Percentiles rank a stretch among this genome's conserved stretches.
Evolutionary conservation across 441 rosid genomes (phyloP).

Genomic region (Raphanus hybrid): DNA sequence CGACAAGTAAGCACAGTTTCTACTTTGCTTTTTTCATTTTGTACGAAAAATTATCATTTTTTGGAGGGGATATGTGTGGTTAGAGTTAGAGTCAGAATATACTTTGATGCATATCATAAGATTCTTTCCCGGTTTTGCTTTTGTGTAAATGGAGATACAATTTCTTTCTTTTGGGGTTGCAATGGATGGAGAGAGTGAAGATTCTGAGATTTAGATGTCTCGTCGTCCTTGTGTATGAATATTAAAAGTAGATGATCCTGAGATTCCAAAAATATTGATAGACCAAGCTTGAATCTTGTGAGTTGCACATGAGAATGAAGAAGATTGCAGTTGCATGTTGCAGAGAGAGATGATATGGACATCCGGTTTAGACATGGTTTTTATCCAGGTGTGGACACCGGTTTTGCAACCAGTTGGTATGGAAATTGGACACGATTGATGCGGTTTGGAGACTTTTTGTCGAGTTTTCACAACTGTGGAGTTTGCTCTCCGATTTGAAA

Average conservation of each 20-base stretch:
- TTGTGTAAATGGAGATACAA: conserved; percentile 30
- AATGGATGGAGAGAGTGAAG: conserved; percentile 13
- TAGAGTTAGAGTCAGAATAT: conserved; percentile 25
- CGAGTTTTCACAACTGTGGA: too few relatives aligned
- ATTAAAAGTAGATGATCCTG: neutral
- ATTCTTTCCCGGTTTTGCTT: conserved; percentile 17
- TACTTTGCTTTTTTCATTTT: conserved; percentile 11
- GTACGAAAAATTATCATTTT: neutral
- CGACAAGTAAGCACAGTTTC: conserved; percentile 36
- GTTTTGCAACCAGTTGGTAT: too few relatives aligned
- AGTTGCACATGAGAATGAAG: neutral
- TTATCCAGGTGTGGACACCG: too few relatives aligned
- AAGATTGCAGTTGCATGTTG: neutral
- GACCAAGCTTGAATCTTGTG: neutral
- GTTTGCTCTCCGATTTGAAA: too few relatives aligned
- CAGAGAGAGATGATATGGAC: neutral
- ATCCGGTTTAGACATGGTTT: neutral
- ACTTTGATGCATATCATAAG: conserved; percentile 22
- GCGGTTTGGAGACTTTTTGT: too few relatives aligned
- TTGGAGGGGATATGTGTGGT: conserved; percentile 1
- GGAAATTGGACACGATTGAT: too few relatives aligned
- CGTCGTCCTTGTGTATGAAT: neutral
- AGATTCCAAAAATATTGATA: neutral
- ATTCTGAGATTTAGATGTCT: neutral
- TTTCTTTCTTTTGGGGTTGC: neutral